Evolutionary conservation across 805 yeast genomes (phyloP), one percentile per base, ranked within the genome.

Genomic region (Candida quercuum): DNA sequence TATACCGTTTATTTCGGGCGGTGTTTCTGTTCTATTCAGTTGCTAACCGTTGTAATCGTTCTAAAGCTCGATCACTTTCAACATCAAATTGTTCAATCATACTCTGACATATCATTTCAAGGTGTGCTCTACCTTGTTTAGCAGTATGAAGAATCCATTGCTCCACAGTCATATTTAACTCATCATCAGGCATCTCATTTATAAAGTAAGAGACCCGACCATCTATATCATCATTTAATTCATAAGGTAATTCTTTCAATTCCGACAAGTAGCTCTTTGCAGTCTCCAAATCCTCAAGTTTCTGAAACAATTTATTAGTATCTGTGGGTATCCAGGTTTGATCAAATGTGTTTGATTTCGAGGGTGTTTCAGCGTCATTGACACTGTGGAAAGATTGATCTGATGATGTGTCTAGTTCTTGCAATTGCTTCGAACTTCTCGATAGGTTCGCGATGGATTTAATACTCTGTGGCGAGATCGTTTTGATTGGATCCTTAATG

Each of bases 61-160:
- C 50, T 15, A 82, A 48, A 4, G 87, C 86, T 22, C 64, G 54
- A 20, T 66, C 63, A 29, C 74, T 70, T 40, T 79, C 79, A 1
- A 47, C 52, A 31, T 64, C 68, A 47, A 79, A 73, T 13, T 64
- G 63, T 14, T 59, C 51, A 16, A 78, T 57, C 66, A 83, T 67
- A 23, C 56, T 60, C 5, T 67, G 63, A 25, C 78, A 66, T 21
- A 71, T 69, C 21, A 64, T 64, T 24, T 64, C 54, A 6, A 81
- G 63, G 33, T 75, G 63, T 20, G 57, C 57, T 29, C 69, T 69
- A 17, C 83, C 79, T 44, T 72, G 74, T 11, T 60, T 57, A 0
- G 86, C 83, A 48, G 72, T 71, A 45, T 69, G 64, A 22, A 52
- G 51, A 16, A 84, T 59, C 95, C 95, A 87, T 41, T 82, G 74